Evolutionary conservation across 768 basidiomycete genomes (phyloP), one percentile per base, ranked within the genome.

Genomic region (Russula foetens): DNA sequence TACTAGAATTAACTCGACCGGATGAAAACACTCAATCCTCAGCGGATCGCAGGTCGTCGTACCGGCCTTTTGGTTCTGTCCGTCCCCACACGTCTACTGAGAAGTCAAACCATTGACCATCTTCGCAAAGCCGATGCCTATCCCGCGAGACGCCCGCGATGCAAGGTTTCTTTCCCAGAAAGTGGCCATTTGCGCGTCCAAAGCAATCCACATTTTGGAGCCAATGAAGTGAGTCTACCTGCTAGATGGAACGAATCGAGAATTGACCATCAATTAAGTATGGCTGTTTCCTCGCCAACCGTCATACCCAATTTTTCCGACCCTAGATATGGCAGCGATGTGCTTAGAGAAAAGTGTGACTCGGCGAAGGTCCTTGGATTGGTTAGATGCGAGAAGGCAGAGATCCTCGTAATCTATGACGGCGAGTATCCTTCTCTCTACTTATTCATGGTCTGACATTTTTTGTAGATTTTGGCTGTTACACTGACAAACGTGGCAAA

Each of bases 321-420:
- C 24, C 71, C 79, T 23, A 69, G 73, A 39, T 56, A 67, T 43
- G 76, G 76, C 66, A 58, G 73, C 48, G 9, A 75, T 31, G 69
- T 71, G 23, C 79, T 93, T 53, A 91, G 88, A 72, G 66, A 70
- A 15, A 81, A 79, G 19, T 77, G 85, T 53, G 82, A 84, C 35
- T 69, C 69, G 19, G 75, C 81, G 26, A 87, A 79, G 67, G 81
- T 86, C 1, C 75, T 93, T 4, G 91, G 91, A 7, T 71, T 92
- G 35, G 74, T 90, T 7, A 79, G 82, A 48, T 76, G 77, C 7
- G 76, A 77, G 50, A 67, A 73, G 4, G 71, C 72, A 24, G 88
- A 91, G 68, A 72, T 88, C 23, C 71, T 93, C 63, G 79, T 92
- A 14, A 70, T 93, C 39, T 93, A 86, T 64, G 87, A 93, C 63